Base-by-base conservation (phyloP, 305 asterid species). In the Rubia tinctorum region DNA sequence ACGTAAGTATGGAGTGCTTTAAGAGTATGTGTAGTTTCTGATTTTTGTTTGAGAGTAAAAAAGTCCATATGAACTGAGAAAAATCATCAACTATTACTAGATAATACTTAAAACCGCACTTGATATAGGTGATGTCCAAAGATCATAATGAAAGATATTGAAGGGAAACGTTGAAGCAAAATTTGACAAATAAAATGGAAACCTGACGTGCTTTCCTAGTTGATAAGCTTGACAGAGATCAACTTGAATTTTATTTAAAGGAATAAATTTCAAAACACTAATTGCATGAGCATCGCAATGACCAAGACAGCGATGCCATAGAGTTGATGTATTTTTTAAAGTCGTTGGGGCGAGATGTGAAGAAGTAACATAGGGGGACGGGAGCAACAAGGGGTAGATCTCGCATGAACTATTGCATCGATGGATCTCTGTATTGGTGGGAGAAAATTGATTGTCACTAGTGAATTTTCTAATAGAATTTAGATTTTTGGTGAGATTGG, bases 161-260 rank as follows among this genome's bases (percentile, higher is more conserved):
- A 77, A 77, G 0, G 76, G 76, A 42, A 71, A n/a, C 20, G n/a
- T 5, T 27, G 72, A 71, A 17, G 0, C 0, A 37, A 70, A 75
- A 22, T 7, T 43, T 6, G 80, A 71, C 22, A 7, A 11, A n/a
- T 10, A 13, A 77, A 77, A 77, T 4, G 76, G 76, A n/a, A 77
- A 65, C 13, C 66, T 76, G 11, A 76, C 47, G 6, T 62, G 76
- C 63, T 76, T 76, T 10, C 80, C 80, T 15, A 76, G 59, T 1
- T 40, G 37, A 76, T 72, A 75, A n/a, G 64, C 60, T 7, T 42
- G 60, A 2, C 18, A 47, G 55, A 51, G 22, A 5, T 51, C 22
- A 51, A 17, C 58, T 51, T 51, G 58, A 51, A n/a, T 17, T 51
- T 51, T 51, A 51, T 51, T 51, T 20, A 51, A 51, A 51, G n/a